Evolutionary conservation across 352 stramenopile genomes (phyloP), one percentile per base, ranked within the genome.

Genomic region (Pythium myriotylum): DNA sequence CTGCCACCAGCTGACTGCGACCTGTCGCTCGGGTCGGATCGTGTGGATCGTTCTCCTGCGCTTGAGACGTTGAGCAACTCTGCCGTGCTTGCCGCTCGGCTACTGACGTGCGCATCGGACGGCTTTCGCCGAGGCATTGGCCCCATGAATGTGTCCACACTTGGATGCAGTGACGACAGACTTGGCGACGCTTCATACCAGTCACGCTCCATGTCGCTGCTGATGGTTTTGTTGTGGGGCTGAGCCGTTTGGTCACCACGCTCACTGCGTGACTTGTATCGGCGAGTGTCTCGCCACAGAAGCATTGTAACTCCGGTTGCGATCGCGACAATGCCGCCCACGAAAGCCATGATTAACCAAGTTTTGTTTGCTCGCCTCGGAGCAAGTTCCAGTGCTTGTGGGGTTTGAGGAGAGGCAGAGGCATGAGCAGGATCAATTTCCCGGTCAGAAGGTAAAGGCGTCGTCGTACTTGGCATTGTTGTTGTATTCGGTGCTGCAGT

Each of bases 141-240:
- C 2, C 61, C 61, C 61, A 68, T 68, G 54, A 68, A 63, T 9
- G 61, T 68, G 40, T 68, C 54, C 29, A 68, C 42, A 27, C 54
- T 54, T n/a, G n/a, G 13, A 17, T 59, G 17, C 0, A 14, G 17
- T 1, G 46, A 63, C 0, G 54, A 53, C 61, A 63, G 37, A 23
- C 33, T 63, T 0, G 61, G 61, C 14, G 46, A 59, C 7, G 53
- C 42, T 9, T 20, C 52, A 20, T 57, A 67, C 53, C 61, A 61
- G 35, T 67, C 61, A 26, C 45, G 57, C 13, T 68, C 61, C 17
- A 68, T 5, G 16, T 62, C 61, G 23, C 40, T 41, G 13, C 61
- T 68, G 12, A 26, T 33, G 20, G 47, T 62, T 32, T 62, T 61
- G 52, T 53, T 61, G 0, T 35, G 53, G 5, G 26, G 29, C 5